Base-by-base conservation (phyloP, 768 basidiomycete genomes). In the Tricholoma flavovirens region DNA sequence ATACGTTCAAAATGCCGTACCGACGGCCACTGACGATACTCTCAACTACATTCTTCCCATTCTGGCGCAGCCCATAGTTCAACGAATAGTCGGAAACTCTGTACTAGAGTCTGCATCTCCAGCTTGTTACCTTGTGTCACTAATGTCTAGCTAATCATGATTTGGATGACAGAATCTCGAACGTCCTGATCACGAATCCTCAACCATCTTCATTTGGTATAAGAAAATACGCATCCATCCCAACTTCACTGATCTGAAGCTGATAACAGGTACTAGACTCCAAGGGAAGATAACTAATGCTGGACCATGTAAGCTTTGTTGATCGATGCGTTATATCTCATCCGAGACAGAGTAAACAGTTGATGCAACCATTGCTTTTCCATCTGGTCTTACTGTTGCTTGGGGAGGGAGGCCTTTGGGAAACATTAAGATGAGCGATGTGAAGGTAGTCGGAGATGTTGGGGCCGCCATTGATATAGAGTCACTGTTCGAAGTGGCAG, bases 11-110 rank as follows among this genome's bases (percentile, higher is more conserved):
- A 61, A 63, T 24, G 67, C 66, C 42, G 76, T 90, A 15, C 77
- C 81, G 1, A 84, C 81, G 15, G 64, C 69, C 22, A 89, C 88
- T 0, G 88, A 88, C 63, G 64, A 76, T 15, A 82, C 75, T 43
- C 71, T 90, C 54, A 73, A 86, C 59, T 67, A 86, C 33, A 81
- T 90, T 52, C 73, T 90, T 5, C 88, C 87, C 5, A 64, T 86
- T 40, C 77, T 90, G 56, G 88, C 88, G 0, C 75, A 81, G 52
- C 88, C 88, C 4, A 88, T 90, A 54, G 87, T 90, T 5, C 86
- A 89, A 66, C 82, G 80, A 58, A 77, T 90, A 55, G 84, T 90
- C 40, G 73, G 77, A 5, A 81, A 74, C 15, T 79, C 84, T 15
- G 66, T 73, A 7, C 67, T 89, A 49, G 78, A 81, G 85, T 83